Base-by-base conservation (phyloP, 225 moss, liverwort and hornwort species). In the Pseudisothecium myosuroides region DNA sequence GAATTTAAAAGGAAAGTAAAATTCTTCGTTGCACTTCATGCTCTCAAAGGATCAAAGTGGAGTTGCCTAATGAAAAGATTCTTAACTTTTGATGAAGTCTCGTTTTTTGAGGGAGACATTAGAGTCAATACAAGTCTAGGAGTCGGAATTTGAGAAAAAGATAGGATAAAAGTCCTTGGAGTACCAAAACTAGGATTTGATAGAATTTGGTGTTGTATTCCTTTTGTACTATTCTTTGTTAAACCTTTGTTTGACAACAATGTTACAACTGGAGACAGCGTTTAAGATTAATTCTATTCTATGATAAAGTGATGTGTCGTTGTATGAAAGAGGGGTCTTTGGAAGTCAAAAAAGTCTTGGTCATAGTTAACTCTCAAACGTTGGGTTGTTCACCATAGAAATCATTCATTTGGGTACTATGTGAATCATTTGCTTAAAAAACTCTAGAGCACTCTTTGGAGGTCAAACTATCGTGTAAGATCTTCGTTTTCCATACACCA, bases 301-400 rank as follows among this genome's bases (percentile, higher is more conserved):
- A 69, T 39, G 14, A 69, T 24, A 39, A 23, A 23, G n/a, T 39
- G 39, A 24, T 2, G 0, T 23, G 24, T 6, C 4, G 0, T 24
- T 41, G 4, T 3, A 8, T 12, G 4, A 23, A n/a, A n/a, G n/a
- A n/a, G n/a, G 2, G 14, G 1, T 0, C 5, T 17, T 45, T 28
- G 29, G 2, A 73, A 45, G 28, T 73, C 17, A 45, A 28, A 0
- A 17, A 45, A 73, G 2, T 43, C 17, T 73, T 28, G 6, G 28
- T 45, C 1, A 5, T 29, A 9, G 5, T 43, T 45, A 45, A 69
- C 0, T 24, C 8, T 4, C 0, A 2, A 69, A n/a, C 0, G 22
- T 7, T 12, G 12, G 22, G 0, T 1, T n/a, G 8, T 1, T 22
- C 21, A 67, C 4, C 7, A 2, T 68, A 11, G 12, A 68, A n/a